These are phyloP conservation scores for Baorangia bicolor DNA, from an alignment of 768 basidiomycete species.

Conservation along the genomic window DNA sequence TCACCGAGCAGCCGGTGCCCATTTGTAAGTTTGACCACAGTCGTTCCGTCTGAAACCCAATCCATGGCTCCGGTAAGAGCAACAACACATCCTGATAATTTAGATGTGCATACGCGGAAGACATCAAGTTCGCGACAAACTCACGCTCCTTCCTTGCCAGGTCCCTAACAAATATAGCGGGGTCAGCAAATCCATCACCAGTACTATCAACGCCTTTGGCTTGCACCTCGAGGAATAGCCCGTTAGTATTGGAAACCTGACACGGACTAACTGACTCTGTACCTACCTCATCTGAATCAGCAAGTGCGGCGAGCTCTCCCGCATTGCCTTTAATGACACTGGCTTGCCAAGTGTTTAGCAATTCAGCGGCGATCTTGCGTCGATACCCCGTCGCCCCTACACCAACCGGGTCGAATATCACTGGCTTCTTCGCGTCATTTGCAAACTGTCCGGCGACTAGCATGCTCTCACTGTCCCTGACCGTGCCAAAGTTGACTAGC, in stretches of 20 bases:
- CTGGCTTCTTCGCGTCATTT: constrained; percentile 66
- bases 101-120: background rate
- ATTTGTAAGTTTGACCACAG: constrained; percentile 68
- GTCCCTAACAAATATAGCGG: constrained; percentile 61
- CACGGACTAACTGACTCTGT: background rate
- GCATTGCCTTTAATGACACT: constrained; percentile 95
- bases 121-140: constrained; percentile 22
- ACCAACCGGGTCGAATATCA: constrained; percentile 92
- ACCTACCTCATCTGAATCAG: constrained; percentile 70
- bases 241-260: background rate
- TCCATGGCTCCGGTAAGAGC: constrained; percentile 80
- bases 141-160: constrained; percentile 75
- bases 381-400: constrained; percentile 80
- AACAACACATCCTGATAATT: constrained; percentile 65
- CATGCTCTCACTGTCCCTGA: constrained; percentile 73
- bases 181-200: constrained; percentile 75
- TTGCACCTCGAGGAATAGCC: constrained; percentile 45
- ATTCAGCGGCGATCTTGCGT: constrained; percentile 52
- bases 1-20: constrained; percentile 70
- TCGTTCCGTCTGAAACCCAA: constrained; percentile 79
- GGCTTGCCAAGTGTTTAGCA: constrained; percentile 77
- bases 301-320: constrained; percentile 79
- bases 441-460: constrained; percentile 67
- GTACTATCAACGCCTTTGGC: constrained; percentile 86
- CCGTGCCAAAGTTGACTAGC: constrained; percentile 86